These are phyloP conservation scores for Neopestalotiopsis sp. DNA, from an alignment of 2,329 filamentous ascomycete species.

Conservation along the genomic window DNA sequence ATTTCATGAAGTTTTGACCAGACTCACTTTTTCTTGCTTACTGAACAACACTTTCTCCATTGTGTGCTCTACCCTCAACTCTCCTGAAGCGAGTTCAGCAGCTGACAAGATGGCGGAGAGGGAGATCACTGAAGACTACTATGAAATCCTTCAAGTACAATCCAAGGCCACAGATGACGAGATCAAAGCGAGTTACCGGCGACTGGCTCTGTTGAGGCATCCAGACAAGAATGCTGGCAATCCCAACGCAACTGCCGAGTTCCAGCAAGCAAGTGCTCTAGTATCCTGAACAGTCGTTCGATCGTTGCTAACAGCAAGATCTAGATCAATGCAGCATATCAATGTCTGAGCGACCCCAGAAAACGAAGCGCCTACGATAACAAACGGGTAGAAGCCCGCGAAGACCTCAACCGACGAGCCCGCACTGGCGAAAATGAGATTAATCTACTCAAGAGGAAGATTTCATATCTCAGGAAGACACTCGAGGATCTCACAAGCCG, in stretches of 20 bases:
- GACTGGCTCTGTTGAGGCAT: not conserved
- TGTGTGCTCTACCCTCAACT: not conserved
- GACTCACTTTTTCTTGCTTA: not conserved
- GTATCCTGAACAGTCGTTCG: not conserved
- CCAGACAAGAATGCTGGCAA: conserved; percentile 7
- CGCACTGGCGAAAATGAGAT: not conserved
- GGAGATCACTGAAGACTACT: conserved; percentile 13
- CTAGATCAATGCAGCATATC: conserved; percentile 6
- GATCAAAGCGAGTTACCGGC: conserved; percentile 2
- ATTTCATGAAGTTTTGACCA: not conserved
- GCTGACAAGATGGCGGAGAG: not conserved
- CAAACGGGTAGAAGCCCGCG: not conserved
- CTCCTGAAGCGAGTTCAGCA: not conserved
- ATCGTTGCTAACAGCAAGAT: not conserved
- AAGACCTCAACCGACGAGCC: not conserved
- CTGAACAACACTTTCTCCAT: not conserved
- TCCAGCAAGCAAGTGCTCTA: not conserved
- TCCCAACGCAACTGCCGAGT: not conserved
- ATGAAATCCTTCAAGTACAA: not conserved
- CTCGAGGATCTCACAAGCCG: not conserved
- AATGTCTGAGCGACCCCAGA: not conserved
- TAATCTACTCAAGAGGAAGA: conserved; percentile 4
- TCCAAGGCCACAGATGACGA: not conserved
- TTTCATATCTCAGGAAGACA: not conserved
- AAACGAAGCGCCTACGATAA: not conserved